Percentiles rank a stretch among this genome's conserved stretches.
Evolutionary conservation across 805 yeast genomes (phyloP).

Genomic region (Candida jianshihensis): DNA sequence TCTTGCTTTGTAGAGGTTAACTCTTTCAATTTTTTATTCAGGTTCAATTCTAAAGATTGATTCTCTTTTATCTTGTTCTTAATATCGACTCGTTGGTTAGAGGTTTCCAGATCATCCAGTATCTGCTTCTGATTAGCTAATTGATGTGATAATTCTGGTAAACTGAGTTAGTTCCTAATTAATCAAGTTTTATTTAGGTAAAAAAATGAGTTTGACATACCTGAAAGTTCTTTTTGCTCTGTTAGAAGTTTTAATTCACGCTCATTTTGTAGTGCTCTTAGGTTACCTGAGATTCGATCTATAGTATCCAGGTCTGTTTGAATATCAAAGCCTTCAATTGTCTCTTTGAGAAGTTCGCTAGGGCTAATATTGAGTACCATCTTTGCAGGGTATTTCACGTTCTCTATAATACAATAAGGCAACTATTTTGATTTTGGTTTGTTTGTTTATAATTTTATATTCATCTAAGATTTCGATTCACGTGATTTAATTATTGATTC

Average conservation of each 20-base stretch:
- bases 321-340: conserved; percentile 43
- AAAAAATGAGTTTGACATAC: conserved; percentile 3
- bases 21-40: conserved; percentile 47
- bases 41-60: conserved; percentile 40
- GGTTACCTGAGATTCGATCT: conserved; percentile 35
- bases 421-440: neutral
- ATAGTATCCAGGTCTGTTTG: conserved; percentile 43
- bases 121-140: conserved; percentile 9
- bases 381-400: too few species aligned
- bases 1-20: conserved; percentile 37
- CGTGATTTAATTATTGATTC: neutral
- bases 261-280: conserved; percentile 23
- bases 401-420: too few species aligned
- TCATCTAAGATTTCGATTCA: too few species aligned
- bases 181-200: neutral
- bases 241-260: conserved; percentile 23
- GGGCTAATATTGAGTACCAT: conserved; percentile 4
- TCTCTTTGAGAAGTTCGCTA: conserved; percentile 29
- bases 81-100: conserved; percentile 24
- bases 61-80: conserved; percentile 25
- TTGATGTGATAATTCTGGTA: conserved; percentile 10
- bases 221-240: conserved; percentile 16
- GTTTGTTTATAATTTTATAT: neutral
- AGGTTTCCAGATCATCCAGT: conserved; percentile 21
- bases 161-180: neutral